Evolutionary conservation across 140 eudicot genomes (phyloP), one percentile per base, ranked within the genome.

Genomic region (Stevia rebaudiana): DNA sequence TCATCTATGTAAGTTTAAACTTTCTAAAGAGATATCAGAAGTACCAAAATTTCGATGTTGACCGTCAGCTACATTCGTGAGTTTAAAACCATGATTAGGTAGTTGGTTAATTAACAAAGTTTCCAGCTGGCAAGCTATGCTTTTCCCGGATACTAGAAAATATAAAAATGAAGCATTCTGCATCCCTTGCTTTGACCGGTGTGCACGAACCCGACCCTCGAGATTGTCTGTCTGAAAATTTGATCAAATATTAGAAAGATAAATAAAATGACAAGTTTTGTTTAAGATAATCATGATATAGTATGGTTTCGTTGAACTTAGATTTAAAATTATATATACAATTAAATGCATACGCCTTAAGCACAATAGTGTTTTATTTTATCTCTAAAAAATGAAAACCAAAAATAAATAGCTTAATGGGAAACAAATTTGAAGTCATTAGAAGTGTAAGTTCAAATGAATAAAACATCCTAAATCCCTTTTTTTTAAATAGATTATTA

Each of bases 11-110:
- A 76, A 33, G 41, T 57, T 68, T 25, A 78, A 73, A 41, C 73
- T 77, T 70, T 80, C 95, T 15, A 76, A 33, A 54, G 85, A 62
- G 60, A 63, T 21, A 58, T 80, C 78, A 23, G 78, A 79, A 3
- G 98, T 82, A 53, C 98, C 98, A 73, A 91, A 91, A 62, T 91
- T 85, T 7, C 96, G 82, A 71, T 91, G 98, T 61, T 83, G 85
- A 52, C 98, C 98, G 59, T 91, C 98, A 22, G 92, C 92, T n/a
- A 91, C 43, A 63, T 91, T 91, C 21, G 92, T 73, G 15, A 91
- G 87, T 65, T 61, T 81, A 69, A 87, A 91, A 33, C 98, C 98
- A 50, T 51, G 84, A 63, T 41, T 73, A 0, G 96, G 95, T 19
- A 91, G 87, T 70, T 85, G 98, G 77, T 91, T 91, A 41, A 91